phyloP scores from a whole-genome alignment of 805 yeast genomes.

The Candida argentea region DNA sequence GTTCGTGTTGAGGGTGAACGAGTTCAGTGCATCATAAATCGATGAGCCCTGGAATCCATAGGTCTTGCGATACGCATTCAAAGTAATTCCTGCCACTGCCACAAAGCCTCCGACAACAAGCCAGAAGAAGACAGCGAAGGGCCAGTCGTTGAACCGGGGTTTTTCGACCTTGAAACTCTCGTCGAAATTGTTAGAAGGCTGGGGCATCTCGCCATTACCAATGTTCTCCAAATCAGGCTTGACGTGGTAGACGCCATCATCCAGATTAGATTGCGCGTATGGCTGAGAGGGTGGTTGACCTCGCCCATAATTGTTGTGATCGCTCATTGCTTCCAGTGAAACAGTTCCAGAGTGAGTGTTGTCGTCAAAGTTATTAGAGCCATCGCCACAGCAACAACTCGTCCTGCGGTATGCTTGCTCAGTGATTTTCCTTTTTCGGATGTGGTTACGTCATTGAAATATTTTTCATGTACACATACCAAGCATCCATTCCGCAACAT shows the following conservation, averaged over 20 bases:
- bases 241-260: no score
- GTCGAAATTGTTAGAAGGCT: slow-evolving; percentile 37
- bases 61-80: slow-evolving; percentile 51
- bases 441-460: no score
- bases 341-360: no score
- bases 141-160: slow-evolving; percentile 64
- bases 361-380: no score
- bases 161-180: slow-evolving; percentile 56
- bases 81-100: slow-evolving; percentile 58
- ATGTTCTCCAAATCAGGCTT: slow-evolving; percentile 25
- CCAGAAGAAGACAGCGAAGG: slow-evolving; percentile 46
- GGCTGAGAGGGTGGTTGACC: no score
- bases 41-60: slow-evolving; percentile 51
- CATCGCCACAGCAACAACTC: no score
- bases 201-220: slow-evolving; percentile 21
- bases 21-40: slow-evolving; percentile 41
- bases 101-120: slow-evolving; percentile 51
- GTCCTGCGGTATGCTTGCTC: no score
- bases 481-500: no score
- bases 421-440: no score
- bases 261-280: background rate
- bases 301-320: no score
- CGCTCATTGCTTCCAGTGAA: no score
- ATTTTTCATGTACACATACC: no score
- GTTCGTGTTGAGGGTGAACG: slow-evolving; percentile 66